A percentile compares a stretch with the other conserved stretches of the same genome.
Evolutionary conservation across 768 basidiomycete species (phyloP).

Genomic region (Suillus paluster): DNA sequence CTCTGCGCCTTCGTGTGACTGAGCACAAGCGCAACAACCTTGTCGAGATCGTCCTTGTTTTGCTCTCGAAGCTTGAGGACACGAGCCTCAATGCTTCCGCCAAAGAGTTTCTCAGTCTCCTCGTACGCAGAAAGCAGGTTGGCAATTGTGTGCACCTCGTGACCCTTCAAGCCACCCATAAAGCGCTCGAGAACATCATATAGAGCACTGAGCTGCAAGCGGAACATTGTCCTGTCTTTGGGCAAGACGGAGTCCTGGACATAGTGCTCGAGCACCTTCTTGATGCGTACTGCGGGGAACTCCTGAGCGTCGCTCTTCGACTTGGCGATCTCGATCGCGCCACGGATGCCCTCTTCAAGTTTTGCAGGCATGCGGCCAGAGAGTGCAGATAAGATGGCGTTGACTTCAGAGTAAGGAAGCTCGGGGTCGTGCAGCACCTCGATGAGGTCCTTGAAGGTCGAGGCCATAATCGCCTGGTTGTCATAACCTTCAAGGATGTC

Average conservation of each 20-base stretch:
- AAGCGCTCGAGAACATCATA: conserved; percentile 82
- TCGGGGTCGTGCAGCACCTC: conserved; percentile 81
- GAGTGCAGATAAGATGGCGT: conserved; percentile 81
- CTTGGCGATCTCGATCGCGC: conserved; percentile 76
- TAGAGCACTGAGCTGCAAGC: conserved; percentile 69
- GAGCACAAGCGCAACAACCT: conserved; percentile 82
- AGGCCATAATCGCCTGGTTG: conserved; percentile 88
- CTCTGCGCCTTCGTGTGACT: conserved; percentile 95
- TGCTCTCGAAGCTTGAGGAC: conserved; percentile 90
- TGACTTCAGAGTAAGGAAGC: conserved; percentile 87
- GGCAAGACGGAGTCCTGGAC: conserved; percentile 79
- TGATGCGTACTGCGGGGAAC: conserved; percentile 88
- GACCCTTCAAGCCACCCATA: conserved; percentile 79
- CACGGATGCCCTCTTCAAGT: conserved; percentile 85
- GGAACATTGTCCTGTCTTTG: conserved; percentile 82
- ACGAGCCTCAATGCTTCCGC: conserved; percentile 91
- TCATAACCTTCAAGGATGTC: conserved; percentile 97
- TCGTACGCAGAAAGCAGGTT: conserved; percentile 78
- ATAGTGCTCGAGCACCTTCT: conserved; percentile 86
- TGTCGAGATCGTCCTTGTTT: conserved; percentile 90
- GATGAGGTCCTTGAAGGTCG: conserved; percentile 86
- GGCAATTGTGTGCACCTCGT: conserved; percentile 82
- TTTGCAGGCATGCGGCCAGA: conserved; percentile 93
- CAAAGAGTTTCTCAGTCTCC: conserved; percentile 89
- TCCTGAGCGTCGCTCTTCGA: conserved; percentile 75